Conservation (phyloP, 257 asterid species). For the Cinchona pubescens region DNA sequence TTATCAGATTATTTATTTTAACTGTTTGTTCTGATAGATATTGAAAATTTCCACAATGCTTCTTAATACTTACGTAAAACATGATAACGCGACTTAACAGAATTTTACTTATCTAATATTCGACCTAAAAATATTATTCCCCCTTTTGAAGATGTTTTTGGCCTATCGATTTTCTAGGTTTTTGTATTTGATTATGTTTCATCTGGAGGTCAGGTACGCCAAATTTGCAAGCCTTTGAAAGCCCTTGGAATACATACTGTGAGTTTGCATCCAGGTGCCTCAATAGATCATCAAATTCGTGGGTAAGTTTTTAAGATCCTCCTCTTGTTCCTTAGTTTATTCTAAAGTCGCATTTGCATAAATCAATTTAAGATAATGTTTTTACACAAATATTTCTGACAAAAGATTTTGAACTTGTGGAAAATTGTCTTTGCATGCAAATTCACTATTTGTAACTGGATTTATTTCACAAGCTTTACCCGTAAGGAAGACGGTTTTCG, state of each 20-base stretch:
- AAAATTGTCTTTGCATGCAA: no score
- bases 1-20: background rate
- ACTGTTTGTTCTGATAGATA: background rate
- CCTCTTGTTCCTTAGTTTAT: background rate
- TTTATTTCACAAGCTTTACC: background rate
- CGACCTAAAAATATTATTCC: background rate
- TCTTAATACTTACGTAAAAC: background rate
- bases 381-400: background rate
- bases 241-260: constrained; percentile 56
- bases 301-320: constrained; percentile 50
- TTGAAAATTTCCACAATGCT: background rate
- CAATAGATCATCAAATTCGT: constrained; percentile 72
- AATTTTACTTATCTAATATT: background rate
- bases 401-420: background rate
- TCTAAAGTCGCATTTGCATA: background rate
- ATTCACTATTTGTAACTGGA: no score
- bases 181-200: constrained; percentile 17
- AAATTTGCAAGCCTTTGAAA: constrained; percentile 65
- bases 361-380: background rate
- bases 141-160: background rate
- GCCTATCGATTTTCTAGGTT: background rate
- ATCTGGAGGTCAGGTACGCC: constrained; percentile 46
- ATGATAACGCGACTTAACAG: background rate
- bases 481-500: background rate
- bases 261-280: constrained; percentile 83